These are phyloP conservation scores for Sporobolus alterniflorus DNA, from an alignment of 202 grass and related monocot species.

Conservation along the genomic window DNA sequence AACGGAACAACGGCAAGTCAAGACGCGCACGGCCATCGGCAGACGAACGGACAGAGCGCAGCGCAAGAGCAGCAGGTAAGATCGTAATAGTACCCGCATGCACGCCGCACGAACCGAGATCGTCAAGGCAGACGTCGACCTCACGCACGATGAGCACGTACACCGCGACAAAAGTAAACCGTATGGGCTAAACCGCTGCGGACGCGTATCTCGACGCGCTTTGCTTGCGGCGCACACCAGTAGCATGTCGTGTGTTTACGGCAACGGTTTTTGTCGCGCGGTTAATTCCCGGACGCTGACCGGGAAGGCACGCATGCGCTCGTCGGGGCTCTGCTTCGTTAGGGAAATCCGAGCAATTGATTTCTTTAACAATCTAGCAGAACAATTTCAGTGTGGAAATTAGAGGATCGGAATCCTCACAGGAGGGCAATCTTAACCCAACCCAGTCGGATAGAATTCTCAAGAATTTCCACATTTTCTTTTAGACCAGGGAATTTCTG, in stretches of 20 bases:
- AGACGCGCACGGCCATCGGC: neutral
- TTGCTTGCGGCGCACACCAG: conserved; percentile 27
- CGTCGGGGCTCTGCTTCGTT: too few relatives aligned
- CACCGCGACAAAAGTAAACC: neutral
- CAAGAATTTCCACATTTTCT: neutral
- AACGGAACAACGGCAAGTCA: neutral
- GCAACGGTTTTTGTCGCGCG: neutral
- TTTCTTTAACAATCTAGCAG: neutral
- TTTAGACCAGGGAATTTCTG: neutral
- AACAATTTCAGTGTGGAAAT: too few relatives aligned
- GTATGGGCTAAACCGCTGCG: neutral
- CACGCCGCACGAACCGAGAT: neutral
- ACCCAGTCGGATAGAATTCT: too few relatives aligned
- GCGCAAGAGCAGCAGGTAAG: neutral
- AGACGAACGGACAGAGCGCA: neutral
- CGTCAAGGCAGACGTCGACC: neutral
- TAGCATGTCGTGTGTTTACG: too few relatives aligned
- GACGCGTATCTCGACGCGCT: conserved; percentile 28
- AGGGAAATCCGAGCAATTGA: neutral
- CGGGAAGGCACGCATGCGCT: neutral
- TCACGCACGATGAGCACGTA: neutral
- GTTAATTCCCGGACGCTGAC: neutral
- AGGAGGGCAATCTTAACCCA: too few relatives aligned
- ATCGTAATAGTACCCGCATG: neutral
- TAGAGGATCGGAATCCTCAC: too few relatives aligned